Conservation (phyloP, 1,284 basidiomycete species). For the Erythrobasidium hasegawianum region DNA sequence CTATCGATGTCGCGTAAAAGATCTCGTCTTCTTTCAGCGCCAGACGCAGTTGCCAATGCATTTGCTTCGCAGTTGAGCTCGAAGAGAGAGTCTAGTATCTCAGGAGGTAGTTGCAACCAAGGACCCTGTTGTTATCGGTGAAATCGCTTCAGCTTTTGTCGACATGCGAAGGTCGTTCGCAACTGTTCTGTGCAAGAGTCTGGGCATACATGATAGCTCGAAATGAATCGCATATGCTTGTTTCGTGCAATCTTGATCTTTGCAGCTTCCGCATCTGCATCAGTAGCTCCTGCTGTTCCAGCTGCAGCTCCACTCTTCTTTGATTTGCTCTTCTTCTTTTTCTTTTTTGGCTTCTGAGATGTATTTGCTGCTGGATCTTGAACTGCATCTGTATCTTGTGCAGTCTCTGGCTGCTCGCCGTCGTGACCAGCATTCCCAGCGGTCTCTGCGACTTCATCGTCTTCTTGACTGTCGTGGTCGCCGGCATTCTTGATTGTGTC, state of each 20-base stretch:
- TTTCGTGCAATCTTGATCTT: constrained; percentile 36
- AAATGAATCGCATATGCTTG: constrained; percentile 38
- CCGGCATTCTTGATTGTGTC: not conserved
- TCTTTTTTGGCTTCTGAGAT: constrained; percentile 33
- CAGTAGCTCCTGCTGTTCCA: not conserved
- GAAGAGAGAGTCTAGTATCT: constrained; percentile 13
- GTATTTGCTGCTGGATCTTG: too few relatives aligned
- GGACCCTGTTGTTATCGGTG: constrained; percentile 12
- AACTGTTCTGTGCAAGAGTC: too few relatives aligned
- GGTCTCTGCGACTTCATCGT: not conserved
- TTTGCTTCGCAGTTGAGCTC: constrained; percentile 22
- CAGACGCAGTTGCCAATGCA: constrained; percentile 25
- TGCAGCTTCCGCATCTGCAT: constrained; percentile 11
- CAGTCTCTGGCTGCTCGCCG: not conserved
- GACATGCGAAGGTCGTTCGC: not conserved
- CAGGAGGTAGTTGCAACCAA: constrained; percentile 27
- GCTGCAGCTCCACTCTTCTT: constrained; percentile 2
- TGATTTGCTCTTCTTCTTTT: constrained; percentile 9
- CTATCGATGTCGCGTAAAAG: not conserved
- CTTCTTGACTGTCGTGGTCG: not conserved
- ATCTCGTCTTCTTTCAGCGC: not conserved
- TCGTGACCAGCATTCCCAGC: not conserved
- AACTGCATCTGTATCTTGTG: too few relatives aligned
- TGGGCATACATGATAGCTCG: constrained; percentile 28
- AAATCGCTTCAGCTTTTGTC: not conserved